phyloP scores from a whole-genome alignment of 441 rosid species.

The Heliophila coronopifolia region DNA sequence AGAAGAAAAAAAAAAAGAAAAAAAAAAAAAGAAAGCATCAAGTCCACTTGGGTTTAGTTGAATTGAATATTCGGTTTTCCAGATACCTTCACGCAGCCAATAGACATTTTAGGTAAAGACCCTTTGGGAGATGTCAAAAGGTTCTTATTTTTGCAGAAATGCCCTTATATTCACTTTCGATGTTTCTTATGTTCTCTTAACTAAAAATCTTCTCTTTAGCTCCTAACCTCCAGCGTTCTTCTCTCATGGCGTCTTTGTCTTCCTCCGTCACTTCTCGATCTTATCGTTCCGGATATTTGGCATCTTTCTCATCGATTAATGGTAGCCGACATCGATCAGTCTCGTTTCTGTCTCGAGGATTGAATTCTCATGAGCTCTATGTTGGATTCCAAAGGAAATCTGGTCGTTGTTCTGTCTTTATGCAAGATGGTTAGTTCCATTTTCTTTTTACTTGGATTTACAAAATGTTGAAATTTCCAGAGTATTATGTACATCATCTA shows the following conservation, averaged over 20 bases:
- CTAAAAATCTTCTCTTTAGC: not conserved
- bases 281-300: slow-evolving; percentile 14
- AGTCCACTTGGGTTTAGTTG: slow-evolving; percentile 15
- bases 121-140: slow-evolving; percentile 78
- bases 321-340: slow-evolving; percentile 28
- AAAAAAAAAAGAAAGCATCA: slow-evolving; percentile 8
- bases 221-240: not conserved
- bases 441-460: not conserved
- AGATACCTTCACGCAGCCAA: slow-evolving; percentile 15
- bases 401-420: slow-evolving; percentile 32
- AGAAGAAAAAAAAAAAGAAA: no score
- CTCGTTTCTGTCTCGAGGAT: slow-evolving; percentile 32
- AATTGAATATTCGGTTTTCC: slow-evolving; percentile 28
- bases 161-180: slow-evolving; percentile 37
- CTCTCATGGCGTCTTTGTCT: slow-evolving; percentile 52
- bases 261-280: slow-evolving; percentile 44
- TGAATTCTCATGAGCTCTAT: slow-evolving; percentile 35
- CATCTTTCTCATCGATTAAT: slow-evolving; percentile 24
- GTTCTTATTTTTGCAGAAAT: slow-evolving; percentile 25
- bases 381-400: slow-evolving; percentile 33
- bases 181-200: slow-evolving; percentile 38
- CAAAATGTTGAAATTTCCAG: not conserved
- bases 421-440: slow-evolving; percentile 63
- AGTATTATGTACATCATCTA: not conserved
- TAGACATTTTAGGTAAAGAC: not conserved